Evolutionary conservation across 495 filamentous ascomycete genomes (phyloP).

Genomic region (Aspergillus saccharolyticus): DNA sequence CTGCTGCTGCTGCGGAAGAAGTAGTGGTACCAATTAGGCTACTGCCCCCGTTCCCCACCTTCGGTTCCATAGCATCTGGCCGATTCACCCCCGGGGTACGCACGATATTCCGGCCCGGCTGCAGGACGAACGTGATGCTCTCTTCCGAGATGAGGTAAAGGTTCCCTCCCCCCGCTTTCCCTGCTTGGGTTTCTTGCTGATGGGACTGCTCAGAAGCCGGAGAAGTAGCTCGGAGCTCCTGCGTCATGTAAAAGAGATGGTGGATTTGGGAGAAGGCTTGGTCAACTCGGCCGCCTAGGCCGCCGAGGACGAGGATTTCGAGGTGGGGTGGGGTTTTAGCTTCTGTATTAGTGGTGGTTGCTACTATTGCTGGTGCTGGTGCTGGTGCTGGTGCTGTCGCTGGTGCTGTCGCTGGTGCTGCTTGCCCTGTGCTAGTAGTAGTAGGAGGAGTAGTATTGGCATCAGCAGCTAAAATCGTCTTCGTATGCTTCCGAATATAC

Average conservation of each 20-base stretch:
- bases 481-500: slow-evolving; percentile 44
- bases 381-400: slow-evolving; percentile 5
- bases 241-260: slow-evolving; percentile 54
- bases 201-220: slow-evolving; percentile 6
- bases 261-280: slow-evolving; percentile 86
- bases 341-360: not conserved
- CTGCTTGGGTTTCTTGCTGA: not conserved
- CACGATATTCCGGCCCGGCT: slow-evolving; percentile 62
- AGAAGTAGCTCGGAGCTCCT: slow-evolving; percentile 17
- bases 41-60: too few species aligned
- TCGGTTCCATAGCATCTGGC: too few species aligned
- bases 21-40: too few species aligned
- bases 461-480: slow-evolving; percentile 27
- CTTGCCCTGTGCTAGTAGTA: too few species aligned
- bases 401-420: slow-evolving; percentile 7
- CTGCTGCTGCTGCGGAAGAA: too few species aligned
- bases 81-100: slow-evolving; percentile 48
- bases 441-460: too few species aligned
- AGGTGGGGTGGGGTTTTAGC: slow-evolving; percentile 14
- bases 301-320: slow-evolving; percentile 68
- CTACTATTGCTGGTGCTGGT: slow-evolving; percentile 1
- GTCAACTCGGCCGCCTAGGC: slow-evolving; percentile 84
- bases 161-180: slow-evolving; percentile 31
- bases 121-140: slow-evolving; percentile 75
- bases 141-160: slow-evolving; percentile 73